A percentile compares a stretch with the other conserved stretches of the same genome.
phyloP scores from a whole-genome alignment of 495 filamentous ascomycete species.

The Cenococcum geophilum region DNA sequence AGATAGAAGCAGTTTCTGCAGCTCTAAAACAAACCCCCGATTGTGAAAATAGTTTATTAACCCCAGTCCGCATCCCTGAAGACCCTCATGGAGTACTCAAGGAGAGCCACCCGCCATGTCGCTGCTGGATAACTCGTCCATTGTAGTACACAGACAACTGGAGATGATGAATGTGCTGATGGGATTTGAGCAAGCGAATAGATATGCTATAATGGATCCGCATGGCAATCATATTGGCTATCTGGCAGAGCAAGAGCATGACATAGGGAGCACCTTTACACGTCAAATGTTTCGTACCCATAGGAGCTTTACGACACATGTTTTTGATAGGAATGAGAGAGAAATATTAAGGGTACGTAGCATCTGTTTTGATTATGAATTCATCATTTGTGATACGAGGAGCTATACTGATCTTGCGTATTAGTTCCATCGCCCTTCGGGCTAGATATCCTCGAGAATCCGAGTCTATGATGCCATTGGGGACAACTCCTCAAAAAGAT shows the following conservation, averaged over 20 bases:
- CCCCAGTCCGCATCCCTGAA: conserved; percentile 53
- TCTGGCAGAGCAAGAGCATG: conserved; percentile 61
- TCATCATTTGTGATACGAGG: not conserved
- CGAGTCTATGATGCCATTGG: conserved; percentile 57
- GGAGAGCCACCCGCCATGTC: conserved; percentile 54
- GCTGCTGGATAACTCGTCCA: conserved; percentile 55
- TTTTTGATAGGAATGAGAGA: conserved; percentile 59
- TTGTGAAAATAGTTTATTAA: conserved; percentile 32
- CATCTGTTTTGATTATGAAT: not conserved
- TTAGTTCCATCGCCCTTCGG: conserved; percentile 62
- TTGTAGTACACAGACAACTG: conserved; percentile 61
- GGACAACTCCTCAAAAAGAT: conserved; percentile 22
- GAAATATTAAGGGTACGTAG: conserved; percentile 55
- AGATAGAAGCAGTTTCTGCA: conserved; percentile 26
- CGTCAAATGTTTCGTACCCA: conserved; percentile 62
- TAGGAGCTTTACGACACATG: conserved; percentile 62
- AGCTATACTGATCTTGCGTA: not conserved
- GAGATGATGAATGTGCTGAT: conserved; percentile 68
- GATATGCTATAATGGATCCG: conserved; percentile 67
- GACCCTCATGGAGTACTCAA: conserved; percentile 58
- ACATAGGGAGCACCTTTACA: conserved; percentile 52
- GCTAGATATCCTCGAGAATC: conserved; percentile 61
- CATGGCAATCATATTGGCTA: conserved; percentile 62
- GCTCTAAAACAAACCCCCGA: conserved; percentile 18
- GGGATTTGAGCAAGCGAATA: conserved; percentile 69